A percentile compares a stretch with the other conserved stretches of the same genome.
phyloP scores from a whole-genome alignment of 140 eudicot genomes.

The Oenanthe javanica region DNA sequence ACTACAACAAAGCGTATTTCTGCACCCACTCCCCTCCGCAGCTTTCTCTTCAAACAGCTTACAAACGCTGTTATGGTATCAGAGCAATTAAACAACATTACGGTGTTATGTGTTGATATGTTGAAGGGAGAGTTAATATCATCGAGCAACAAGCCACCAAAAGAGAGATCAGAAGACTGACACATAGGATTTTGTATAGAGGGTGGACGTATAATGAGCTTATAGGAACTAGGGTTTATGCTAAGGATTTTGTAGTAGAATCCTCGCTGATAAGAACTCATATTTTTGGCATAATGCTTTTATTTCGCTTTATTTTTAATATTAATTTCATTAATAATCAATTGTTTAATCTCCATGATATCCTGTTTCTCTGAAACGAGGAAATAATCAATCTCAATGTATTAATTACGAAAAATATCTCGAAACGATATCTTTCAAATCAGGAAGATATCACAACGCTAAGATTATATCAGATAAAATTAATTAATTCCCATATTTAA shows the following conservation, averaged over 20 bases:
- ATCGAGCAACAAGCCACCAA: conserved; percentile 35
- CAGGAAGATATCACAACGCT: too few relatives aligned
- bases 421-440: too few relatives aligned
- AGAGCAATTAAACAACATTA: conserved; percentile 40
- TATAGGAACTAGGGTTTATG: conserved; percentile 20
- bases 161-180: conserved; percentile 25
- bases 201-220: conserved; percentile 33
- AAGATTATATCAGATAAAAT: too few relatives aligned
- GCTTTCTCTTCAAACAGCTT: conserved; percentile 32
- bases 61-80: conserved; percentile 32
- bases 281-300: background rate
- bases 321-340: too few relatives aligned
- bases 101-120: conserved; percentile 37
- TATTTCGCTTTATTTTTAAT: too few relatives aligned
- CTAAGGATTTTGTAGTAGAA: conserved; percentile 30
- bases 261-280: conserved; percentile 31
- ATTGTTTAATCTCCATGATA: too few relatives aligned
- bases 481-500: too few relatives aligned
- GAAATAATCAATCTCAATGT: too few relatives aligned
- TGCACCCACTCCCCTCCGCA: conserved; percentile 20
- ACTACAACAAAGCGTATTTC: conserved; percentile 31
- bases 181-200: conserved; percentile 18
- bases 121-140: conserved; percentile 32
- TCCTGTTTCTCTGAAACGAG: too few relatives aligned
- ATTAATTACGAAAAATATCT: too few relatives aligned